Conservation (phyloP, 225 moss, liverwort and hornwort genomes). For the Antitrichia curtipendula region DNA sequence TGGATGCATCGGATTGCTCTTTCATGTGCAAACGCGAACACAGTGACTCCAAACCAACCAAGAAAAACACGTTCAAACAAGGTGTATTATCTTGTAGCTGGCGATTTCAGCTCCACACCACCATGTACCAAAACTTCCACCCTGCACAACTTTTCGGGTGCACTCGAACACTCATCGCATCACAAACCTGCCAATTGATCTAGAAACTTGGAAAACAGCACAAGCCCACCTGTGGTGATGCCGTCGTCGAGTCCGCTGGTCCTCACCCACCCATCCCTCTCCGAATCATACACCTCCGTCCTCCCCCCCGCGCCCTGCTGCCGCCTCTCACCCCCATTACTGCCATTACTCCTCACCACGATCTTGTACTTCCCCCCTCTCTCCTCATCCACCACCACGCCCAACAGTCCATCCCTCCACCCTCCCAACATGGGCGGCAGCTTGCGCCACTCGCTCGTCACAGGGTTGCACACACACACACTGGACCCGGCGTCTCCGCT, state of each 20-base stretch:
- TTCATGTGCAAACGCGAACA: background rate
- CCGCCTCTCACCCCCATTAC: background rate
- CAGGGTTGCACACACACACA: slow-evolving; percentile 40
- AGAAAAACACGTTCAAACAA: too few species aligned
- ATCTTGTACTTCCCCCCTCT: slow-evolving; percentile 4
- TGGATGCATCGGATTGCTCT: too few species aligned
- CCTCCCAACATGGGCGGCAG: slow-evolving; percentile 40
- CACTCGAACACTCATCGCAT: background rate
- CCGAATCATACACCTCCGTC: slow-evolving; percentile 36
- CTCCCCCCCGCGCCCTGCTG: background rate
- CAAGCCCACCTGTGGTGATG: slow-evolving; percentile 3
- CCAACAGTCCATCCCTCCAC: slow-evolving; percentile 27
- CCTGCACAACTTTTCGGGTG: background rate
- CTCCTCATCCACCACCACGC: slow-evolving; percentile 21
- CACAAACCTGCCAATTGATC: background rate
- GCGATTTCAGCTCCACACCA: background rate
- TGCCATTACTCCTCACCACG: slow-evolving; percentile 13
- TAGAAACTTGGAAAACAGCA: background rate
- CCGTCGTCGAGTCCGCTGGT: slow-evolving; percentile 27
- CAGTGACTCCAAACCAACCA: too few species aligned
- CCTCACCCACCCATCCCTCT: slow-evolving; percentile 15
- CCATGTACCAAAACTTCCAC: background rate
- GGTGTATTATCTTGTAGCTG: background rate
- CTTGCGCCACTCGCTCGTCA: slow-evolving; percentile 37
- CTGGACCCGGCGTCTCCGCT: background rate